Evolutionary conservation across 306 rosid genomes (phyloP).

Genomic region (Citrullus mucosospermus): DNA sequence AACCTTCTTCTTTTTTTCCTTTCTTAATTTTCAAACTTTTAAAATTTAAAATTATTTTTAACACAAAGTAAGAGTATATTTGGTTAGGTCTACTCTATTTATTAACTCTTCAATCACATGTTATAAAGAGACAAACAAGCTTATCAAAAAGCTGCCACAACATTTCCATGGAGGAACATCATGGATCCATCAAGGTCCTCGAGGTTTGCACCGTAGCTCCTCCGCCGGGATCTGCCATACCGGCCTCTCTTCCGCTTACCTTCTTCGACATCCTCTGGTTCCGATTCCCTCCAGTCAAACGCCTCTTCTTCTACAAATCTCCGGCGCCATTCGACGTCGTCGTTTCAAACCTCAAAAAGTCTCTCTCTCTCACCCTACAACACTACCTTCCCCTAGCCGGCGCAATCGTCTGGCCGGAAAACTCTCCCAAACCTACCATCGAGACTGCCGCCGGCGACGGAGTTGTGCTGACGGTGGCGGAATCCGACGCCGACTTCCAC

Average conservation of each 20-base stretch:
- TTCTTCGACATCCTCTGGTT: constrained; percentile 21
- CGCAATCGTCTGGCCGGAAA: constrained; percentile 7
- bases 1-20: no score
- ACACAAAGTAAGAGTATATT: no score
- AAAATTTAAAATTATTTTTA: no score
- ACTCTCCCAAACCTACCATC: constrained; percentile 13
- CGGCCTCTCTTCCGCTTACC: constrained; percentile 21
- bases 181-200: background rate
- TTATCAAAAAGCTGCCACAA: background rate
- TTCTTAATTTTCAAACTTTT: no score
- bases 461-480: constrained; percentile 6
- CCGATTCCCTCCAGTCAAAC: background rate
- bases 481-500: constrained; percentile 8
- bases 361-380: constrained; percentile 23
- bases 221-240: constrained; percentile 14
- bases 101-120: background rate
- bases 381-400: constrained; percentile 19
- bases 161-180: background rate
- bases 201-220: constrained; percentile 3
- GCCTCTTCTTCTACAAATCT: constrained; percentile 22
- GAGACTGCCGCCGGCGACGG: background rate
- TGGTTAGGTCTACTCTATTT: no score
- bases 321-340: constrained; percentile 14
- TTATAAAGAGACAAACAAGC: background rate
- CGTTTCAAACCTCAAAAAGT: constrained; percentile 19